Conservation (phyloP, 495 filamentous ascomycete genomes). For the Penicillium canariense region DNA sequence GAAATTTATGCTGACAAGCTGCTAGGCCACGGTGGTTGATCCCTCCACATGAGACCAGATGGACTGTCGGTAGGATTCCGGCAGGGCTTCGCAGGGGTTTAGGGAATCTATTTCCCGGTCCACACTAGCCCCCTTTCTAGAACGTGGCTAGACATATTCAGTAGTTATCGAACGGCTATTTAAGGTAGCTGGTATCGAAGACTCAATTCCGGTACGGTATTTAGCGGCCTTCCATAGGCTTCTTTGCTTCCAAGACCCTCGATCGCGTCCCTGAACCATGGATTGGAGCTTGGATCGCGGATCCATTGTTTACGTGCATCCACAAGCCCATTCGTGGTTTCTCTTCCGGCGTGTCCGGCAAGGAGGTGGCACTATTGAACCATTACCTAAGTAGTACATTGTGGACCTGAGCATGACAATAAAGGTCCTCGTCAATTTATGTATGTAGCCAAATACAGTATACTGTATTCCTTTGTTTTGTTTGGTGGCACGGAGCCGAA, state of each 20-base stretch:
- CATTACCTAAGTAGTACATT: too few relatives aligned
- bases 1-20: neutral
- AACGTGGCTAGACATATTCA: too few relatives aligned
- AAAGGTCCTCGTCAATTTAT: too few relatives aligned
- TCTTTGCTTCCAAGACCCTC: too few relatives aligned
- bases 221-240: too few relatives aligned
- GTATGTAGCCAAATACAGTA: too few relatives aligned
- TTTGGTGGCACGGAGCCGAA: neutral
- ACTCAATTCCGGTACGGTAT: too few relatives aligned
- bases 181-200: too few relatives aligned
- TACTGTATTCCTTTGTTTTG: too few relatives aligned
- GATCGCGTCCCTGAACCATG: constrained; percentile 12
- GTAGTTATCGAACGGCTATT: too few relatives aligned
- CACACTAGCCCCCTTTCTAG: neutral
- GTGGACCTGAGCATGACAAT: too few relatives aligned
- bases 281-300: constrained; percentile 1
- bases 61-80: neutral
- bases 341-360: neutral
- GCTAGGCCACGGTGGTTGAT: neutral
- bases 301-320: constrained; percentile 1
- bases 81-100: too few relatives aligned
- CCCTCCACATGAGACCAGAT: neutral
- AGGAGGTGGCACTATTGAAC: constrained; percentile 1
- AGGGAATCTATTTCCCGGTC: neutral
- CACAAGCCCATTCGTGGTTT: neutral